These are phyloP conservation scores for Collybia sordida DNA, from an alignment of 768 basidiomycete species.

Conservation along the genomic window DNA sequence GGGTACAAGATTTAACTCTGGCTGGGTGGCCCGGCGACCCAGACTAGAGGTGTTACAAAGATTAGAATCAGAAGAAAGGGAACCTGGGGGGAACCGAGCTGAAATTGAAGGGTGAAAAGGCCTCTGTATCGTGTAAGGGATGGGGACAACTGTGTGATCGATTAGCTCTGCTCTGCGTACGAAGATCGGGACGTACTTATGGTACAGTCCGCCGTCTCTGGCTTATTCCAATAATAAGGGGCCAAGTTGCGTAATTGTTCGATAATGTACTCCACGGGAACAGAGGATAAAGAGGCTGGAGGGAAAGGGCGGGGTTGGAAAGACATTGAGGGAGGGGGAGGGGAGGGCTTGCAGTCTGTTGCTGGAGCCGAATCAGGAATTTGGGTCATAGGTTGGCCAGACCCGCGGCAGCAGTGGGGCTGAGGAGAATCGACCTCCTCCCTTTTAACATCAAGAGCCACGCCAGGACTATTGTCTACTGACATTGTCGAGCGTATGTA, in stretches of 20 bases:
- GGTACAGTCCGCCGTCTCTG: constrained; percentile 78
- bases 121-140: constrained; percentile 40
- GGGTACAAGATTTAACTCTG: constrained; percentile 46
- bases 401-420: constrained; percentile 39
- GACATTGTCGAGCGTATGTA: constrained; percentile 19
- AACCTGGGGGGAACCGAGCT: constrained; percentile 29
- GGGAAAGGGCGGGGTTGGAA: constrained; percentile 63
- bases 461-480: constrained; percentile 28
- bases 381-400: constrained; percentile 33
- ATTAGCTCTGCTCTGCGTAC: neutral
- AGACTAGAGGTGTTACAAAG: constrained; percentile 41
- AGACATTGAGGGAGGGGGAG: constrained; percentile 26
- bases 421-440: constrained; percentile 22
- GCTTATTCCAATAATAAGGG: constrained; percentile 69
- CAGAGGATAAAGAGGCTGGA: constrained; percentile 57
- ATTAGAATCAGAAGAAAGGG: constrained; percentile 26
- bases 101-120: constrained; percentile 27
- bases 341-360: constrained; percentile 25
- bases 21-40: constrained; percentile 52
- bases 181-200: constrained; percentile 46
- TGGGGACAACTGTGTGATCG: constrained; percentile 43
- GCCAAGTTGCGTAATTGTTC: constrained; percentile 69
- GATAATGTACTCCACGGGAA: constrained; percentile 73
- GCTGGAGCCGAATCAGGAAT: constrained; percentile 23
- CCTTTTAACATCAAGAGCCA: constrained; percentile 27